Evolutionary conservation across 2,329 filamentous ascomycete genomes (phyloP), one percentile per base, ranked within the genome.

Genomic region (Fonsecaea pedrosoi): DNA sequence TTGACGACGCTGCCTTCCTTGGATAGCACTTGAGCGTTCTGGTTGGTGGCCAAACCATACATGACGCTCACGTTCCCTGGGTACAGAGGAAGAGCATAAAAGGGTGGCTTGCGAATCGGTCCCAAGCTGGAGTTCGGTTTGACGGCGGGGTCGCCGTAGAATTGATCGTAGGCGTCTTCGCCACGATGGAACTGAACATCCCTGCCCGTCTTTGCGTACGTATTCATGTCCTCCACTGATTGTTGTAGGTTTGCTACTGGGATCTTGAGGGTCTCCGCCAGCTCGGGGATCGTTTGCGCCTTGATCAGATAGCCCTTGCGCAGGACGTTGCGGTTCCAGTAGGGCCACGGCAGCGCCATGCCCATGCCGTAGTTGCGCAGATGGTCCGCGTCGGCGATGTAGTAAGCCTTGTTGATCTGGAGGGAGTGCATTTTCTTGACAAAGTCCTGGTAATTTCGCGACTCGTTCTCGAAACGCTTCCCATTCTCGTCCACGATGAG

Each of bases 1-100:
- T 63, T 34, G 18, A 78, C 76, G 0, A 67, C 54, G 15, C 70
- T 56, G 9, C 63, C 69, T 15, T 70, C 60, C 9, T 72, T 53
- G 13, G 62, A 73, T 37, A 78, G 15, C 5, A 73, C 77, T 35
- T 75, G 66, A 1, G 72, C 74, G 55, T 68, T 53, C 60, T 78
- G 74, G 56, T 79, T 75, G 1, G 77, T 78, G 54, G 78, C 34
- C 1, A 80, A 59, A 3, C 78, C 59, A 32, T 38, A 54, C 32
- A 54, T 78, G 18, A 77, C 80, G 1, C 77, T 74, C 12, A 78
- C 61, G 64, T 79, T 75, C 8, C 78, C 77, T 3, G 78, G 77
- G 55, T 69, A 77, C 2, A 79, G 62, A 42, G 70, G 72, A 10
- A 76, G 64, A 0, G 78, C 78, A 61, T 75, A 77, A 64, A 77